Evolutionary conservation across 2,329 filamentous ascomycete species (phyloP), one percentile per base, ranked within the genome.

Genomic region (Curvularia eragrostidis): DNA sequence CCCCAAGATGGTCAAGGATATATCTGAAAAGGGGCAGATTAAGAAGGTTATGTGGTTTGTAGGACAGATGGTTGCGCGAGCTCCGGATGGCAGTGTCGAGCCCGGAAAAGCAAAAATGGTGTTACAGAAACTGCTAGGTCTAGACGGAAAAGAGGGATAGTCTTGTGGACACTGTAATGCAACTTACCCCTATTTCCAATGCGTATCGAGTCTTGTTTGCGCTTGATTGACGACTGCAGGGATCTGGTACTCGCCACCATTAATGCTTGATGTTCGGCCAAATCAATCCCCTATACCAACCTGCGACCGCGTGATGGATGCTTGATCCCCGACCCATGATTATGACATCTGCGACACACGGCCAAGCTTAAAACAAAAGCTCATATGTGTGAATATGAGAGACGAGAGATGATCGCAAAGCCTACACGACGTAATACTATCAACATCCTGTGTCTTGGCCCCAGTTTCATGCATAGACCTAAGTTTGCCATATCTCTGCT

Each of bases 41-140:
- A 85, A 86, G n/a, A 91, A 90, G 73, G 73, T 89, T 6, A 87
- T 86, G 66, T 90, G 84, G 79, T 84, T 90, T 65, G 83, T 91
- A 13, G 88, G 88, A 10, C 85, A 89, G 73, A 89, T 90, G 84
- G 87, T 90, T 76, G 80, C 84, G 43, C 76, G 78, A 59, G 85
- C 85, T 26, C 80, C 83, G 26, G 84, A 86, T 58, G 87, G 87
- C 0, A 84, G 84, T 1, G 83, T 90, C 6, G 86, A 89, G 72
- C 84, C 88, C 4, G 79, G 80, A 55, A 82, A 81, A 66, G 87
- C 87, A 9, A 83, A 84, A 70, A 75, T 78, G 56, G 78, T 85
- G 10, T 71, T 90, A 32, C 78, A 79, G 55, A 77, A 81, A 66
- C 65, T 86, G 42, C 76, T 87, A 23, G 53, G 59, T 9, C 42